A percentile compares a stretch with the other conserved stretches of the same genome.
Conservation (phyloP, 208 protist genomes). For the Acanthamoeba lenticulata region DNA sequence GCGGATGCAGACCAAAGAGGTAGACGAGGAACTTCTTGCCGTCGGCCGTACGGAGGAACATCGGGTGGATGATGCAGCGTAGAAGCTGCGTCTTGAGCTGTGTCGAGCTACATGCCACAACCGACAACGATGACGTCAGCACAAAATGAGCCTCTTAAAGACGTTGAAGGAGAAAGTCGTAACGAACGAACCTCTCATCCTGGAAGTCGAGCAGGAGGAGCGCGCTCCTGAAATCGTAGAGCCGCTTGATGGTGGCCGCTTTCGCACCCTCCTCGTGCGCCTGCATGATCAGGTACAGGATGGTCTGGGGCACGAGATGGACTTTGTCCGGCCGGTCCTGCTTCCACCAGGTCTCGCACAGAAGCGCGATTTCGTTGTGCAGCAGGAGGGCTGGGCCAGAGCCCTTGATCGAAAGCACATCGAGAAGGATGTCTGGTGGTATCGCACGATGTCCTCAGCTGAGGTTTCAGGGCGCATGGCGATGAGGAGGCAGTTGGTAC, state of each 20-base stretch:
- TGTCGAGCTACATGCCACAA: background rate
- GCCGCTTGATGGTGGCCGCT: slow-evolving; percentile 76
- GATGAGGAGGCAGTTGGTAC: background rate
- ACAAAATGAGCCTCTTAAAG: background rate
- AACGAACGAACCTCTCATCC: slow-evolving; percentile 6
- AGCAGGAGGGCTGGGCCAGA: background rate
- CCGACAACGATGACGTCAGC: too few relatives aligned
- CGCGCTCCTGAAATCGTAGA: slow-evolving; percentile 72
- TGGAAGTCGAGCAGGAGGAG: slow-evolving; percentile 79
- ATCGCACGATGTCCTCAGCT: background rate
- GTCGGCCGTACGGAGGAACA: slow-evolving; percentile 73
- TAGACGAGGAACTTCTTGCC: slow-evolving; percentile 79
- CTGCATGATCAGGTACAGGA: slow-evolving; percentile 78
- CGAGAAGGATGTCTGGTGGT: background rate
- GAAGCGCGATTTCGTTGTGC: background rate
- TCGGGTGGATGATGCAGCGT: slow-evolving; percentile 73
- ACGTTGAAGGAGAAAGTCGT: background rate
- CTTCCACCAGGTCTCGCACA: slow-evolving; percentile 56
- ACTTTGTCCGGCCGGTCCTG: slow-evolving; percentile 48
- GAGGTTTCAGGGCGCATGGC: background rate
- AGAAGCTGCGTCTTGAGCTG: slow-evolving; percentile 71
- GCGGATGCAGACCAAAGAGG: slow-evolving; percentile 69
- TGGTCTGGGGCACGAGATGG: slow-evolving; percentile 79
- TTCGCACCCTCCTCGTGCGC: background rate
- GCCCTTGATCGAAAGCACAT: background rate